Evolutionary conservation across 2,329 filamentous ascomycete species (phyloP).

Genomic region (Pseudogymnoascus sp.): DNA sequence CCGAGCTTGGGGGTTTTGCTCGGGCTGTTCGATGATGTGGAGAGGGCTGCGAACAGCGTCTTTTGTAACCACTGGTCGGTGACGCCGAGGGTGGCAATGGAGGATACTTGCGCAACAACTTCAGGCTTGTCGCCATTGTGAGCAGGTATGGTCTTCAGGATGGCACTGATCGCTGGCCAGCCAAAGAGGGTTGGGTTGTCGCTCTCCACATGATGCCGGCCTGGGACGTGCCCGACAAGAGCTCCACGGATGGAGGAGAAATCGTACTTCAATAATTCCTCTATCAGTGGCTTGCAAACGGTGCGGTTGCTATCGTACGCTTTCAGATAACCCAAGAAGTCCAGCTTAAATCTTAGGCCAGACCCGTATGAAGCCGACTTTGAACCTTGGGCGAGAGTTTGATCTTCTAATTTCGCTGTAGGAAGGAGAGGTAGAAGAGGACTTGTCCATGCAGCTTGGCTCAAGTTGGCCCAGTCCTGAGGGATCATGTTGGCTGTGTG

Average conservation of each 20-base stretch:
- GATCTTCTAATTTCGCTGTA: neutral
- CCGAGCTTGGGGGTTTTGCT: slow-evolving; percentile 47
- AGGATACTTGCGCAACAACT: slow-evolving; percentile 64
- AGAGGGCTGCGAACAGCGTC: slow-evolving; percentile 50
- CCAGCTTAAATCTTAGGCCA: slow-evolving; percentile 66
- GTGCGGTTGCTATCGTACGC: slow-evolving; percentile 56
- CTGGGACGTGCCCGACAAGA: slow-evolving; percentile 73
- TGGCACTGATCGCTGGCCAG: slow-evolving; percentile 61
- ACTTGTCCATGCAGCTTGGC: slow-evolving; percentile 74
- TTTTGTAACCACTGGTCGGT: slow-evolving; percentile 66
- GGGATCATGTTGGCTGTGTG: slow-evolving; percentile 90
- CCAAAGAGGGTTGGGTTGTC: slow-evolving; percentile 61
- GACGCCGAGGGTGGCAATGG: slow-evolving; percentile 69
- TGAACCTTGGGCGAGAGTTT: neutral
- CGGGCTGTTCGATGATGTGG: slow-evolving; percentile 15
- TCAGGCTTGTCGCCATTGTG: slow-evolving; percentile 32
- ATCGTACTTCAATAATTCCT: slow-evolving; percentile 55
- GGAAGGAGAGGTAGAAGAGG: slow-evolving; percentile 54
- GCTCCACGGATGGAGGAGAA: slow-evolving; percentile 63
- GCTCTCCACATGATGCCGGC: slow-evolving; percentile 46
- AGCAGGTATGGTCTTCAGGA: slow-evolving; percentile 48
- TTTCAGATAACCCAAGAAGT: slow-evolving; percentile 64
- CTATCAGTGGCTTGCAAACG: slow-evolving; percentile 48
- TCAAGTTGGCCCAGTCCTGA: slow-evolving; percentile 83
- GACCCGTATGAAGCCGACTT: slow-evolving; percentile 39